Evolutionary conservation across 2,329 filamentous ascomycete genomes (phyloP), one percentile per base, ranked within the genome.

Genomic region (Xylaria multiplex): DNA sequence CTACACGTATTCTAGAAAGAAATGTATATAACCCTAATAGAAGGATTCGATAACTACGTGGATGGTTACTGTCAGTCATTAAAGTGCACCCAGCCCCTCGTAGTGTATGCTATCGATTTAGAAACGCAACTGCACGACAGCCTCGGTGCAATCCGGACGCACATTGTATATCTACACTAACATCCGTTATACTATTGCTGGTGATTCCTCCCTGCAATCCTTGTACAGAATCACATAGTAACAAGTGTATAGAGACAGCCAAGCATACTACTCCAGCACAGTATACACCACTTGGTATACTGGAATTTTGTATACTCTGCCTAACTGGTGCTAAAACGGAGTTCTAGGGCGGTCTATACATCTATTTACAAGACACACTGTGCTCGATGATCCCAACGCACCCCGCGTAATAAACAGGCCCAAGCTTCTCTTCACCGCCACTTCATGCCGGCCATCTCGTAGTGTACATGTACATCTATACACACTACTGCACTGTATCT

Each of bases 371-470:
- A 16, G 8, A 49, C 57, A 59, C 58, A 65, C 55, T 61, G 59
- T 66, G 46, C 54, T 50, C 27, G 42, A 65, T 49, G 58, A 56
- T 70, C 62, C 45, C 61, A 55, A 48, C 66, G 60, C 67, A 75
- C 72, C 69, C 69, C 58, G 65, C 67, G 66, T 69, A 67, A 66
- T 65, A 65, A 66, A 70, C 68, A 68, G 70, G 72, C 19, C 67
- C 71, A 70, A 71, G 71, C 71, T 70, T 67, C 62, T 64, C 66
- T 70, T 75, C 74, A 75, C 74, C 74, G 74, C 74, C 73, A 73
- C 72, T 75, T 75, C 68, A 60, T 64, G 43, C 59, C 52, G 45
- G 45, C 65, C 66, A 64, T 35, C 50, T 63, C 42, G 32, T 55
- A 49, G 64, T 46, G 45, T 59, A 62, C 56, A 61, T 43, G 50